Percentiles rank a stretch among this genome's conserved stretches.
These are phyloP conservation scores for Melanopsichium pennsylvanicum DNA, from an alignment of 1,284 basidiomycete species.

Conservation along the genomic window DNA sequence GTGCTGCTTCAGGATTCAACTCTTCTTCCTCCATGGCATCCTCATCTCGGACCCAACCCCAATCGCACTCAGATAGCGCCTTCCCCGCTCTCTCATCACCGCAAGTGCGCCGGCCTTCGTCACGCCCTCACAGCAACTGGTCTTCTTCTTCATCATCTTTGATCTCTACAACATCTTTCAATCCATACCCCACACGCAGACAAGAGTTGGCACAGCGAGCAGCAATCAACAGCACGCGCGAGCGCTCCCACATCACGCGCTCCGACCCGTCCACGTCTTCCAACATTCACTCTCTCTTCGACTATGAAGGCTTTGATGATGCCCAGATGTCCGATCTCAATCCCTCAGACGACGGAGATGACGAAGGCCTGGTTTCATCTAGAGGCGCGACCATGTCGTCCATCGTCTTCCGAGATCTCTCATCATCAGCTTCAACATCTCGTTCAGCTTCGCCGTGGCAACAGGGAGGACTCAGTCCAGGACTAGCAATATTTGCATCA, in stretches of 20 bases:
- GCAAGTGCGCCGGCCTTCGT: slow-evolving; percentile 5
- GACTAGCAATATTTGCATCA: slow-evolving; percentile 32
- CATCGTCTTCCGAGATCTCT: slow-evolving; percentile 41
- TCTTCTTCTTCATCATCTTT: slow-evolving; percentile 12
- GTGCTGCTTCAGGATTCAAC: background rate
- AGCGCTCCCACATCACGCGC: slow-evolving; percentile 34
- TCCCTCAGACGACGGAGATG: slow-evolving; percentile 13
- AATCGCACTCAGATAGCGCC: slow-evolving; percentile 13
- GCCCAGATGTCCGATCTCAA: slow-evolving; percentile 4
- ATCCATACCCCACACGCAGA: slow-evolving; percentile 39
- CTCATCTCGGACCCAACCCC: slow-evolving; percentile 16
- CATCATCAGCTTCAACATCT: slow-evolving; percentile 15
- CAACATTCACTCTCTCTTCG: slow-evolving; percentile 24
- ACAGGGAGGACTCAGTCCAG: slow-evolving; percentile 24
- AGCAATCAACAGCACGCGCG: slow-evolving; percentile 21
- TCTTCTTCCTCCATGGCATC: slow-evolving; percentile 6
- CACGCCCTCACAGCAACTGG: slow-evolving; percentile 1
- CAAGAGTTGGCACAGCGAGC: slow-evolving; percentile 43
- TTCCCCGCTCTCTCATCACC: slow-evolving; percentile 32
- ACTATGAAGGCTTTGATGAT: slow-evolving; percentile 18
- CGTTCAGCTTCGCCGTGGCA: slow-evolving; percentile 29
- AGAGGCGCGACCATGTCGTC: slow-evolving; percentile 47
- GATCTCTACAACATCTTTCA: slow-evolving; percentile 34
- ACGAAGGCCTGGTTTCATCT: slow-evolving; percentile 30
- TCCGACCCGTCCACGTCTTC: slow-evolving; percentile 21